These are phyloP conservation scores for Xylaria grammica DNA, from an alignment of 495 filamentous ascomycete species.

Conservation along the genomic window DNA sequence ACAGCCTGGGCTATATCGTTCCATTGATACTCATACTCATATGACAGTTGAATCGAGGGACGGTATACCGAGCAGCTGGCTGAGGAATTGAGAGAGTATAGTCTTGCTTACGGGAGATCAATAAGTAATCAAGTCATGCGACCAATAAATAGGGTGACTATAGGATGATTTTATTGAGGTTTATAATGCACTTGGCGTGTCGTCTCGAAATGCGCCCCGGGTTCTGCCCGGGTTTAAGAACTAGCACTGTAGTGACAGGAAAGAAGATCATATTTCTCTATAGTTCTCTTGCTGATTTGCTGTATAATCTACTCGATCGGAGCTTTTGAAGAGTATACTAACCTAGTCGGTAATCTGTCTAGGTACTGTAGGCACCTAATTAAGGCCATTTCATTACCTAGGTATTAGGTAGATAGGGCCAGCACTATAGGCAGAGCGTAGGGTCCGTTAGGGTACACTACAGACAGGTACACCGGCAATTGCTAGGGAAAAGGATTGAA, in stretches of 20 bases:
- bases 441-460: no score
- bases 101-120: conserved; percentile 4
- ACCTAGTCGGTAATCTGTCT: no score
- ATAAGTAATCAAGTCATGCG: neutral
- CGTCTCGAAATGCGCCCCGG: conserved; percentile 3
- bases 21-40: neutral
- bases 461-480: neutral
- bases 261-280: neutral
- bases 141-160: conserved; percentile 12
- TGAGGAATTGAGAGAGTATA: neutral
- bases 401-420: no score
- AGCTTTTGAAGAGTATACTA: no score
- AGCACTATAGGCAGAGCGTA: no score
- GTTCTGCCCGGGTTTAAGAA: no score
- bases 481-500: neutral
- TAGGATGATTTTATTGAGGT: conserved; percentile 3
- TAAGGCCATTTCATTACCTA: no score
- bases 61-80: neutral
- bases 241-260: neutral
- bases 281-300: no score
- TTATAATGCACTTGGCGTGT: conserved; percentile 1
- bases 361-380: no score
- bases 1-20: neutral
- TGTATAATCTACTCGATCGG: no score
- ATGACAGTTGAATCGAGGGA: neutral